Evolutionary conservation across 768 basidiomycete genomes (phyloP).

Genomic region (Tephrocybe sp.): DNA sequence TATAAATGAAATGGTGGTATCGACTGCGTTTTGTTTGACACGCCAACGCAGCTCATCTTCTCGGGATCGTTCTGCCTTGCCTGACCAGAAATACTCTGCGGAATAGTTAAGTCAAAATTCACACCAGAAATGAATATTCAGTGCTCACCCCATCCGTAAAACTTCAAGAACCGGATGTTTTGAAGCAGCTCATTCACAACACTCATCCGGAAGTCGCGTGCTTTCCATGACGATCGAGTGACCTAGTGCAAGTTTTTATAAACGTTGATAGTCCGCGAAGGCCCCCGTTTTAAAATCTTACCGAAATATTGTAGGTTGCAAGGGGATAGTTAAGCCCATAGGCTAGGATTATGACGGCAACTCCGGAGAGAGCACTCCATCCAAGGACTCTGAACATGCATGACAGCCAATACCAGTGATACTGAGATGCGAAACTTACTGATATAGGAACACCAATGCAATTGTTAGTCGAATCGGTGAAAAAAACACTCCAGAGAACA

Average conservation of each 20-base stretch:
- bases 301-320: slow-evolving; percentile 61
- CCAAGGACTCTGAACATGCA: slow-evolving; percentile 55
- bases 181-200: slow-evolving; percentile 76
- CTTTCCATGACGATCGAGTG: slow-evolving; percentile 54
- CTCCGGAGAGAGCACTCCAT: slow-evolving; percentile 74
- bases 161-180: slow-evolving; percentile 70
- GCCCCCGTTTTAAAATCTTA: slow-evolving; percentile 28
- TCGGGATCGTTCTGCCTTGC: slow-evolving; percentile 47
- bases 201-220: slow-evolving; percentile 67
- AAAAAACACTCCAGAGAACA: slow-evolving; percentile 60
- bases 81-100: slow-evolving; percentile 59
- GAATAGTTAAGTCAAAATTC: neutral
- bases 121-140: neutral
- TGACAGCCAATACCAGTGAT: neutral
- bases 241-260: slow-evolving; percentile 33
- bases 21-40: slow-evolving; percentile 59
- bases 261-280: neutral
- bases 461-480: slow-evolving; percentile 65
- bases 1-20: slow-evolving; percentile 64
- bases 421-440: slow-evolving; percentile 36
- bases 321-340: slow-evolving; percentile 67
- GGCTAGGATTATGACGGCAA: slow-evolving; percentile 59
- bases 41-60: slow-evolving; percentile 67
- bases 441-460: slow-evolving; percentile 68
- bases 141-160: slow-evolving; percentile 67